A percentile compares a stretch with the other conserved stretches of the same genome.
These are phyloP conservation scores for Gracilaria caudata DNA, from an alignment of 23 red algal species.

Conservation along the genomic window DNA sequence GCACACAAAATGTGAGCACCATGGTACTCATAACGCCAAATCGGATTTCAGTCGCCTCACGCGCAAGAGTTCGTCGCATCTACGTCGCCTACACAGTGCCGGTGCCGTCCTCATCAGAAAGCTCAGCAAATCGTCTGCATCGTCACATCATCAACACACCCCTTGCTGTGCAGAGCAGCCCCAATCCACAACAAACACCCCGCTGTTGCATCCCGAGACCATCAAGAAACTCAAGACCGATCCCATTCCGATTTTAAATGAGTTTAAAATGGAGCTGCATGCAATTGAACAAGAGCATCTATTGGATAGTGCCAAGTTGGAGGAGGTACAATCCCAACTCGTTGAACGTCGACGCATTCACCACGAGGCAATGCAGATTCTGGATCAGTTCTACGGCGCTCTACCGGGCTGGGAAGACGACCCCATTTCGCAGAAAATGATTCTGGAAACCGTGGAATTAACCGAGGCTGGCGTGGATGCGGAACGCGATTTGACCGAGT, in stretches of 20 bases:
- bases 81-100: slow-evolving; percentile 48
- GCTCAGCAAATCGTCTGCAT: slow-evolving; percentile 21
- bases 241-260: slow-evolving; percentile 29
- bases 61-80: slow-evolving; percentile 34
- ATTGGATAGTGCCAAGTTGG: slow-evolving; percentile 42
- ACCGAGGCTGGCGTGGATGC: slow-evolving; percentile 64
- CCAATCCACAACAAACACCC: background rate
- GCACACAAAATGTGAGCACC: slow-evolving; percentile 2
- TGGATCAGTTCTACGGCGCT: slow-evolving; percentile 65
- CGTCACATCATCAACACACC: background rate
- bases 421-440: slow-evolving; percentile 51
- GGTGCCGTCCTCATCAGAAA: slow-evolving; percentile 52
- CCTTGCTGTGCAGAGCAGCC: background rate
- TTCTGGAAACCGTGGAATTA: slow-evolving; percentile 59
- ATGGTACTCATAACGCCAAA: background rate
- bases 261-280: slow-evolving; percentile 37
- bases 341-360: slow-evolving; percentile 29
- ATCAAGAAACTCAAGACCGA: slow-evolving; percentile 36
- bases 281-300: slow-evolving; percentile 31
- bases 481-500: slow-evolving; percentile 55
- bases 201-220: slow-evolving; percentile 41
- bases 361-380: slow-evolving; percentile 42
- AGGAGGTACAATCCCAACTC: slow-evolving; percentile 22
- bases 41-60: slow-evolving; percentile 20
- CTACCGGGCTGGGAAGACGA: slow-evolving; percentile 65